Percentiles rank a stretch among this genome's conserved stretches.
These are phyloP conservation scores for Aaosphaeria pasadenensis DNA, from an alignment of 2,329 filamentous ascomycete species.

Conservation along the genomic window DNA sequence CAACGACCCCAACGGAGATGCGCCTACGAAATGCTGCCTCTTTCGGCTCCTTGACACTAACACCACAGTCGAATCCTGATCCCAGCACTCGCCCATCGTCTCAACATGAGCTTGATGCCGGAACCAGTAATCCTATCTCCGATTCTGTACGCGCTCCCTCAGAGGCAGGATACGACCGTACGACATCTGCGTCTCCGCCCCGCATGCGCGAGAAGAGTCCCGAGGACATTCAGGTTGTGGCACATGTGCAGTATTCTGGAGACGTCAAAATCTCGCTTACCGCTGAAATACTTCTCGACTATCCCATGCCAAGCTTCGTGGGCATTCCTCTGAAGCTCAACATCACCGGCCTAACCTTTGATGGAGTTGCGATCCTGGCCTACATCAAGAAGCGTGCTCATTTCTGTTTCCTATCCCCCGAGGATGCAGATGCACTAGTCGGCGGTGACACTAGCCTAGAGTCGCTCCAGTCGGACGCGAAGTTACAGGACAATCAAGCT, in stretches of 20 bases:
- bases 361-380: conserved; percentile 88
- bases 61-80: conserved; percentile 45
- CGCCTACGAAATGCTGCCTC: conserved; percentile 39
- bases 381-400: conserved; percentile 86
- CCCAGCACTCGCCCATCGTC: conserved; percentile 45
- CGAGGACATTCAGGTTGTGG: conserved; percentile 90
- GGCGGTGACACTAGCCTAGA: conserved; percentile 41
- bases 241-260: conserved; percentile 84
- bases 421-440: conserved; percentile 75
- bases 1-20: conserved; percentile 32
- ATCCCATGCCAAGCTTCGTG: conserved; percentile 97
- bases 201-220: conserved; percentile 69
- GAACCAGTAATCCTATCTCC: conserved; percentile 23
- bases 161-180: conserved; percentile 25
- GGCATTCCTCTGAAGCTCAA: conserved; percentile 92
- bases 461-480: conserved; percentile 22
- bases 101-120: conserved; percentile 35
- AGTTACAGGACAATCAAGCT: conserved; percentile 20
- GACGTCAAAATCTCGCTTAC: conserved; percentile 86
- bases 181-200: conserved; percentile 41
- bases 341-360: conserved; percentile 92
- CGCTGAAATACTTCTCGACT: conserved; percentile 92
- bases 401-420: conserved; percentile 90
- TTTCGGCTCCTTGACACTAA: conserved; percentile 45
- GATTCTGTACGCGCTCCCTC: conserved; percentile 23